A percentile compares a stretch with the other conserved stretches of the same genome.
Evolutionary conservation across 352 stramenopile species (phyloP).

Genomic region (Phytophthora multivora): DNA sequence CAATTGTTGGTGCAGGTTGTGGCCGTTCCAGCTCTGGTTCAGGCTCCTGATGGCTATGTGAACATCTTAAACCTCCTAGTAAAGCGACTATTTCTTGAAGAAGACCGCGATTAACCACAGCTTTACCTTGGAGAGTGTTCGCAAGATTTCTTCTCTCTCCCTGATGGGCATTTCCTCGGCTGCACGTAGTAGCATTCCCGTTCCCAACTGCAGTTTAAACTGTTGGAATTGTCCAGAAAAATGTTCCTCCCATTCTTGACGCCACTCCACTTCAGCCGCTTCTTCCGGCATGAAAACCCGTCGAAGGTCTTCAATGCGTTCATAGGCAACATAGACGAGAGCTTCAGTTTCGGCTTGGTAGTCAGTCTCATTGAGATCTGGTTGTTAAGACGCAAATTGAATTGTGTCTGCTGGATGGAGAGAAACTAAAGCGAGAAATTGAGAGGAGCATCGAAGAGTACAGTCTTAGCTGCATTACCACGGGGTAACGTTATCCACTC

Average conservation of each 20-base stretch:
- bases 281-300: constrained; percentile 2
- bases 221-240: background rate
- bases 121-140: background rate
- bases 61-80: background rate
- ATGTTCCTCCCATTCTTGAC: background rate
- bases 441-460: no score
- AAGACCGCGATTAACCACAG: background rate
- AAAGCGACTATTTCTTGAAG: background rate
- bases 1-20: background rate
- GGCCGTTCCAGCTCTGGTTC: constrained; percentile 12
- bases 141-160: background rate
- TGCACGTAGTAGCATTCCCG: background rate
- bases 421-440: no score
- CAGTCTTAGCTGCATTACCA: constrained; percentile 3
- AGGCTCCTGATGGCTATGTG: constrained; percentile 1
- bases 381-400: background rate
- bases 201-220: background rate
- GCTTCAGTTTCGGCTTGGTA: background rate
- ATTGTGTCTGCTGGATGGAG: no score
- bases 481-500: constrained; percentile 35
- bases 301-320: constrained; percentile 8
- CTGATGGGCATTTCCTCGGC: background rate
- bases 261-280: constrained; percentile 4
- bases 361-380: background rate
- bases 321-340: constrained; percentile 7